Conservation (phyloP, 2,329 filamentous ascomycete genomes). For the Colletotrichum abscissum region DNA sequence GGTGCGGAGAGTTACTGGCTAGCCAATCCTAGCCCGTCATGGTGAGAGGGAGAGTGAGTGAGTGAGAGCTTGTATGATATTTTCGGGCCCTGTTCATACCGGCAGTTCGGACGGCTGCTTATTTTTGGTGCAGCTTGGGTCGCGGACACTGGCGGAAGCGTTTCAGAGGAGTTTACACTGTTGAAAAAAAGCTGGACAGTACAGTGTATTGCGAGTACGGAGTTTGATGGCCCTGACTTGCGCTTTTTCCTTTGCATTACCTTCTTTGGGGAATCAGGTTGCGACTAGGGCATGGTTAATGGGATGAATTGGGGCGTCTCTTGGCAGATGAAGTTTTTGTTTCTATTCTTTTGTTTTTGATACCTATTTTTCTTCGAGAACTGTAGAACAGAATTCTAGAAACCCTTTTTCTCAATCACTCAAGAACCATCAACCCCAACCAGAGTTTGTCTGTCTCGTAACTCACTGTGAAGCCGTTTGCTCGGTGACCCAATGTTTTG, state of each 20-base stretch:
- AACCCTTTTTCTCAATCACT: not conserved
- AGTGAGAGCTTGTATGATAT: not conserved
- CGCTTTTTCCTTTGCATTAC: not conserved
- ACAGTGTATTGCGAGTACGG: slow-evolving; percentile 6
- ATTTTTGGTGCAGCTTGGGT: not conserved
- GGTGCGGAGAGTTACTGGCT: slow-evolving; percentile 81
- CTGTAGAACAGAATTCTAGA: slow-evolving; percentile 23
- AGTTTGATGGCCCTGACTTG: slow-evolving; percentile 7
- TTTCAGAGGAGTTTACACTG: slow-evolving; percentile 28
- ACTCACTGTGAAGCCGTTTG: too few species aligned
- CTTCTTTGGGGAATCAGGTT: not conserved
- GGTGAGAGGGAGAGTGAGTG: too few species aligned
- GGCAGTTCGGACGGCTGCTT: not conserved
- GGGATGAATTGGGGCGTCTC: slow-evolving; percentile 1
- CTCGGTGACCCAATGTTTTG: not conserved
- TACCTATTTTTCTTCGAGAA: slow-evolving; percentile 15
- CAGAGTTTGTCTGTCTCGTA: not conserved
- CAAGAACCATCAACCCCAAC: too few species aligned
- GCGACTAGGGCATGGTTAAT: not conserved
- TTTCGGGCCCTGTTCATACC: not conserved
- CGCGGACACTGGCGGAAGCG: slow-evolving; percentile 19
- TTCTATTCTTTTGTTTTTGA: slow-evolving; percentile 18
- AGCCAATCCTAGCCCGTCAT: not conserved
- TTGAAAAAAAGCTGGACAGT: not conserved
- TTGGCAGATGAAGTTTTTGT: not conserved